Evolutionary conservation across 2,329 filamentous ascomycete genomes (phyloP).

Genomic region (Apiospora koreana): DNA sequence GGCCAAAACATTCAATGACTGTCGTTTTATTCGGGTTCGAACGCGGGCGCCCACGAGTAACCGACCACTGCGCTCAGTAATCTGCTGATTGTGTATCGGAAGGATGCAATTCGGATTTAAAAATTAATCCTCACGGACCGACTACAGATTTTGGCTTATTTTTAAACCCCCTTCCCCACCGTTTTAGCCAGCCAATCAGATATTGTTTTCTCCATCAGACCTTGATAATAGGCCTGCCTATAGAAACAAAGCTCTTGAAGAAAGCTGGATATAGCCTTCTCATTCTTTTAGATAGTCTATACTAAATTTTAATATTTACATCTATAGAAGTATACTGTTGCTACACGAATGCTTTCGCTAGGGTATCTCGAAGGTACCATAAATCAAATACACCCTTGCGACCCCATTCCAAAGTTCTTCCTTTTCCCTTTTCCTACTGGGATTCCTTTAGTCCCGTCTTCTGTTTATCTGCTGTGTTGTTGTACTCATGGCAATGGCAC

Average conservation of each 20-base stretch:
- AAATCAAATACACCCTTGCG: background rate
- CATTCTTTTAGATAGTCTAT: background rate
- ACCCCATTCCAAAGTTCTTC: background rate
- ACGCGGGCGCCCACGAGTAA: background rate
- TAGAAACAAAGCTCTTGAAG: background rate
- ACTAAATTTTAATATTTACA: background rate
- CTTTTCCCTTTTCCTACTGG: background rate
- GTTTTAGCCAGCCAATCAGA: too few relatives aligned
- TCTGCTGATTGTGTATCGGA: background rate
- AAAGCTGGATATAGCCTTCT: background rate
- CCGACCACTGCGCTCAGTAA: background rate
- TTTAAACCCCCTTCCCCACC: background rate
- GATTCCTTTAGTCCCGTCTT: too few relatives aligned
- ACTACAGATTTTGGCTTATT: background rate
- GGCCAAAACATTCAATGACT: background rate
- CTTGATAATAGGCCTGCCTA: background rate
- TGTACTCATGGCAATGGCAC: slow-evolving; percentile 15
- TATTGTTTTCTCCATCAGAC: too few relatives aligned
- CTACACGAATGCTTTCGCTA: background rate
- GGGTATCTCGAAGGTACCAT: background rate
- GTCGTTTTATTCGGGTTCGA: background rate
- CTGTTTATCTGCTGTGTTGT: background rate
- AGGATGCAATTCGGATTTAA: background rate
- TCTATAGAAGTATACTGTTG: background rate
- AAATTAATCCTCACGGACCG: background rate